Conservation (phyloP, 2,329 filamentous ascomycete species). For the Westerdykella sp. region DNA sequence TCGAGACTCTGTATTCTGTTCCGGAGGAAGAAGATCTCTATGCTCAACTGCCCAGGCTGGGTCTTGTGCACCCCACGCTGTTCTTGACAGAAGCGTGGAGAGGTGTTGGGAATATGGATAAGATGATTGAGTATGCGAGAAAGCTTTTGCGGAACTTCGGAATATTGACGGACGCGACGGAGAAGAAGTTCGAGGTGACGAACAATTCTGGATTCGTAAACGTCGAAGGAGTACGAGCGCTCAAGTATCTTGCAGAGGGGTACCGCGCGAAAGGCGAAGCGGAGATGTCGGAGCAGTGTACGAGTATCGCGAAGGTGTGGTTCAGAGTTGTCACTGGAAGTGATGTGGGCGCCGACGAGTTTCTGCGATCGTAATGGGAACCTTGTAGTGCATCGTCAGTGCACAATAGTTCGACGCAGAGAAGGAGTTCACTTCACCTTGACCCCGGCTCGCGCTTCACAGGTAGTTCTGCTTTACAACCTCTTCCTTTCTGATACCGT, state of each 20-base stretch:
- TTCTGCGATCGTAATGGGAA: constrained; percentile 3
- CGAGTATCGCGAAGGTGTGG: constrained; percentile 13
- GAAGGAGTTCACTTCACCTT: too few species aligned
- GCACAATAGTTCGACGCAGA: background rate
- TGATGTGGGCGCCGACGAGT: constrained; percentile 15
- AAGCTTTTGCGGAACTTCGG: constrained; percentile 20
- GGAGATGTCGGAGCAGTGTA: constrained; percentile 8
- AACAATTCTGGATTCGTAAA: constrained; percentile 16
- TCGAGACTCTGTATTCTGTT: constrained; percentile 13
- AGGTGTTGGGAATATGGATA: constrained; percentile 14
- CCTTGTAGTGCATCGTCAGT: background rate
- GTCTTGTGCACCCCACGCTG: constrained; percentile 19
- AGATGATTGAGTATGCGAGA: constrained; percentile 14
- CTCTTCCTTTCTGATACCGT: too few species aligned
- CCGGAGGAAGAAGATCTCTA: constrained; percentile 7
- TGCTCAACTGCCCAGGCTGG: constrained; percentile 12
- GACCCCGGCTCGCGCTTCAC: too few species aligned
- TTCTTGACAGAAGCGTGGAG: constrained; percentile 20
- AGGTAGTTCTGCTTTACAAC: too few species aligned
- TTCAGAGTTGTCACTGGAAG: constrained; percentile 16
- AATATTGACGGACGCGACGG: constrained; percentile 7
- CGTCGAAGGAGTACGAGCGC: constrained; percentile 15
- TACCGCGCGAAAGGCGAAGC: constrained; percentile 9
- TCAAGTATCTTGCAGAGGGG: constrained; percentile 18
- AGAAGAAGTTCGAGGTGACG: constrained; percentile 5